Base-by-base conservation (phyloP, 106 monocot genomes). In the Dactylorhiza incarnata region DNA sequence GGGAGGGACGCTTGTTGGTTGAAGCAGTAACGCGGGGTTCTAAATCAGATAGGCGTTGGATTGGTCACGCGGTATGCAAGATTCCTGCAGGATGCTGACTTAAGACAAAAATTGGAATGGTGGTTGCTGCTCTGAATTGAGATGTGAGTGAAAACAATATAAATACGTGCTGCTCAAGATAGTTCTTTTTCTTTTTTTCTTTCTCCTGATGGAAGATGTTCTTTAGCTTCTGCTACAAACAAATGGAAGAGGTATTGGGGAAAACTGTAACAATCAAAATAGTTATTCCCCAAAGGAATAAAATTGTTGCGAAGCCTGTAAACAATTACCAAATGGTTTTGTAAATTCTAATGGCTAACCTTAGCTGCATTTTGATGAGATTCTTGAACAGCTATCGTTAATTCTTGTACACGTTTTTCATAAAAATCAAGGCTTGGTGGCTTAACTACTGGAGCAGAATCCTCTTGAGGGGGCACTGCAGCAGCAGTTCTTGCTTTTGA, bases 351-450 rank as follows among this genome's bases (percentile, higher is more conserved):
- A 29, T 70, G 62, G 77, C 84, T 84, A 22, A 99, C 97, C 78
- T 71, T 75, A 80, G 91, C 94, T 47, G 86, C 91, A 76, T 89
- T 87, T 51, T 84, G 89, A 66, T 88, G 87, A 83, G 94, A 91
- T 84, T 99, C 97, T 76, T 99, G 94, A 82, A 88, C 82, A 78
- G 85, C 82, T 80, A 56, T 84, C 26, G 84, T 86, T 52, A 99
- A 77, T 50, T 99, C 99, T 49, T 84, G 80, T n/a, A 90, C 73
- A 72, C 79, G 94, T 62, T 87, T 99, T 74, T 94, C 91, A 74
- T 87, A 82, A 49, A 77, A 65, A 76, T 94, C 86, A 0, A 79
- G 47, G 74, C 81, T 82, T 75, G 82, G 82, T 71, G 80, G 45
- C 76, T 85, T 91, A 50, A 77, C 70, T 51, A 73, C 49, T 80